Conservation (phyloP, 2,329 filamentous ascomycete genomes). For the Colletotrichum melonis region DNA sequence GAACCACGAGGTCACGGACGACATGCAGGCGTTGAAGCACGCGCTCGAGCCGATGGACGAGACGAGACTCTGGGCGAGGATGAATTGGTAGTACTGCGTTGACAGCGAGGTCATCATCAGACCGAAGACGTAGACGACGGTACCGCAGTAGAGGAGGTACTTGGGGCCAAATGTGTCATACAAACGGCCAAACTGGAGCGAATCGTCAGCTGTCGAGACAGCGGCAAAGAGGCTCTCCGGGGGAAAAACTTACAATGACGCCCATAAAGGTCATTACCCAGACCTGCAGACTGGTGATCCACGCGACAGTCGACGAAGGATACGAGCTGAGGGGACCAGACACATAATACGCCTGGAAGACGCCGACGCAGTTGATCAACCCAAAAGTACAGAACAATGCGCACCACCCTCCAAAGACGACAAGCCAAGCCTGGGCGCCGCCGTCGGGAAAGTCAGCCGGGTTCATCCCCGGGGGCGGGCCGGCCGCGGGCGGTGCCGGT, state of each 20-base stretch:
- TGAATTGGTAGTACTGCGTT: slow-evolving; percentile 56
- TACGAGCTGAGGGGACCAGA: slow-evolving; percentile 58
- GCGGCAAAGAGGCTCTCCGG: neutral
- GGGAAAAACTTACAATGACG: slow-evolving; percentile 49
- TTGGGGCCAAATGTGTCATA: slow-evolving; percentile 75
- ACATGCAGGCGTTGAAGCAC: slow-evolving; percentile 56
- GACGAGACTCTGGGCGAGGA: slow-evolving; percentile 55
- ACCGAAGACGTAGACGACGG: slow-evolving; percentile 69
- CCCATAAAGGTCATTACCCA: slow-evolving; percentile 63
- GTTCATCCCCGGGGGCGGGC: slow-evolving; percentile 41
- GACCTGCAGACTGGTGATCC: slow-evolving; percentile 68
- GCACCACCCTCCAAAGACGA: slow-evolving; percentile 61
- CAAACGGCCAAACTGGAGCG: slow-evolving; percentile 62
- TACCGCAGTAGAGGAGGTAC: slow-evolving; percentile 64
- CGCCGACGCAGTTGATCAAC: slow-evolving; percentile 58
- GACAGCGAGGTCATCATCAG: slow-evolving; percentile 73
- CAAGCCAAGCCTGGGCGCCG: slow-evolving; percentile 67
- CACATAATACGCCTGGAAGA: slow-evolving; percentile 71
- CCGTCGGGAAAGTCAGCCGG: slow-evolving; percentile 70
- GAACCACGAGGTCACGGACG: slow-evolving; percentile 63
- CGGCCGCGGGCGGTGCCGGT: slow-evolving; percentile 22
- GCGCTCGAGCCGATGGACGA: slow-evolving; percentile 54
- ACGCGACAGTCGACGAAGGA: slow-evolving; percentile 64
- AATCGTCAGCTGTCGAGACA: neutral
- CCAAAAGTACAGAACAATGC: slow-evolving; percentile 58